Evolutionary conservation across 257 asterid species (phyloP).

Genomic region (Nicotiana tabacum): DNA sequence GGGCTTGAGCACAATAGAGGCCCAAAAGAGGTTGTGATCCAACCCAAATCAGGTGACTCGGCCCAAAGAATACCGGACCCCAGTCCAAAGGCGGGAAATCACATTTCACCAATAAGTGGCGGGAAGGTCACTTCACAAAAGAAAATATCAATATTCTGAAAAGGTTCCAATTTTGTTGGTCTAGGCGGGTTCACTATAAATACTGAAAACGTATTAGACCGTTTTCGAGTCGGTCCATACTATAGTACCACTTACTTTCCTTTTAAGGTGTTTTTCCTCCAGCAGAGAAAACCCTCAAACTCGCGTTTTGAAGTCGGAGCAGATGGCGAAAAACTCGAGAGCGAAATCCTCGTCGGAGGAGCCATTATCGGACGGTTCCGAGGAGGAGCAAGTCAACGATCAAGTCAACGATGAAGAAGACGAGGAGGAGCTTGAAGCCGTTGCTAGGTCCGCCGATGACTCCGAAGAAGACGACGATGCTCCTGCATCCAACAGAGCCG

Average conservation of each 20-base stretch:
- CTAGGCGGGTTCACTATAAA: neutral
- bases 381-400: constrained; percentile 43
- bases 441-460: constrained; percentile 75
- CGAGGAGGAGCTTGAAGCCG: constrained; percentile 96
- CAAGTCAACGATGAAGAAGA: constrained; percentile 66
- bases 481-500: constrained; percentile 25
- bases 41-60: neutral
- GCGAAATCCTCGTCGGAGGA: constrained; percentile 61
- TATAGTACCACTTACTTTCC: neutral
- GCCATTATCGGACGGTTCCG: constrained; percentile 18
- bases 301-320: constrained; percentile 33
- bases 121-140: constrained; percentile 14
- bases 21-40: neutral
- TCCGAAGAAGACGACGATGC: constrained; percentile 61
- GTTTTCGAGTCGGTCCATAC: neutral
- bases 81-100: constrained; percentile 36
- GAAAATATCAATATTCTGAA: too few relatives aligned
- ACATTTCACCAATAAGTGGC: constrained; percentile 25
- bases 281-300: constrained; percentile 21
- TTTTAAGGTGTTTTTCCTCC: neutral
- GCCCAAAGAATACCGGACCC: neutral
- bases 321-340: constrained; percentile 30
- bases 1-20: neutral
- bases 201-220: neutral
- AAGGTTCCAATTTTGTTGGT: neutral